A percentile compares a stretch with the other conserved stretches of the same genome.
Conservation (phyloP, 345 rosid genomes). For the Mangifera indica region DNA sequence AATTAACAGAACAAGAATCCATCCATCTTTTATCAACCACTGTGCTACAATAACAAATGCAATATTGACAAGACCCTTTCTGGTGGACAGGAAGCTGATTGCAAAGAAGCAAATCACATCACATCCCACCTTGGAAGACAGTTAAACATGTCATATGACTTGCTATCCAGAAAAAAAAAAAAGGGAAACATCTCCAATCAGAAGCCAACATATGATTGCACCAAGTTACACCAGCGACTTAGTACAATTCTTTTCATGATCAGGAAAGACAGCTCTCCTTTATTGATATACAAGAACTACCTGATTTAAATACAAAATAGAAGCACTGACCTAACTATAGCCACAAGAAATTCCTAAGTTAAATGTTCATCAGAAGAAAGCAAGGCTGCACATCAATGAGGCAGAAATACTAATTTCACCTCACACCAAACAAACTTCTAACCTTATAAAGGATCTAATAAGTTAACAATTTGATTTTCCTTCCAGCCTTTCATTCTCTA, state of each 20-base stretch:
- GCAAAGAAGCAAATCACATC: not conserved
- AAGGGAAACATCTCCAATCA: not conserved
- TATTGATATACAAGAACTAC: not conserved
- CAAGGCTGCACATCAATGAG: not conserved
- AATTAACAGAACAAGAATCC: not conserved
- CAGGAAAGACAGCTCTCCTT: not conserved
- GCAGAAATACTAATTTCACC: not conserved
- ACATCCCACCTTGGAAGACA: not conserved
- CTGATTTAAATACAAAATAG: too few relatives aligned
- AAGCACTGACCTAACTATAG: not conserved
- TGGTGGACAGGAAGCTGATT: not conserved
- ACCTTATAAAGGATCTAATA: not conserved
- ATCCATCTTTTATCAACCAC: not conserved
- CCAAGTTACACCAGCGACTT: not conserved
- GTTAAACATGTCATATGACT: not conserved
- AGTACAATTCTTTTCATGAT: not conserved
- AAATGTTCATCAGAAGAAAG: not conserved
- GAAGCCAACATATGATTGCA: too few relatives aligned
- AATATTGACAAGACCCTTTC: not conserved
- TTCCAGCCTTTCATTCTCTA: not conserved
- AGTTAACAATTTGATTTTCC: not conserved
- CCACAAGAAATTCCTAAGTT: not conserved
- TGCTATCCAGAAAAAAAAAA: not conserved
- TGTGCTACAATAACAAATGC: not conserved
- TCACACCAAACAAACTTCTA: not conserved